Evolutionary conservation across 352 stramenopile species (phyloP).

Genomic region (Thraustochytrium striatum): DNA sequence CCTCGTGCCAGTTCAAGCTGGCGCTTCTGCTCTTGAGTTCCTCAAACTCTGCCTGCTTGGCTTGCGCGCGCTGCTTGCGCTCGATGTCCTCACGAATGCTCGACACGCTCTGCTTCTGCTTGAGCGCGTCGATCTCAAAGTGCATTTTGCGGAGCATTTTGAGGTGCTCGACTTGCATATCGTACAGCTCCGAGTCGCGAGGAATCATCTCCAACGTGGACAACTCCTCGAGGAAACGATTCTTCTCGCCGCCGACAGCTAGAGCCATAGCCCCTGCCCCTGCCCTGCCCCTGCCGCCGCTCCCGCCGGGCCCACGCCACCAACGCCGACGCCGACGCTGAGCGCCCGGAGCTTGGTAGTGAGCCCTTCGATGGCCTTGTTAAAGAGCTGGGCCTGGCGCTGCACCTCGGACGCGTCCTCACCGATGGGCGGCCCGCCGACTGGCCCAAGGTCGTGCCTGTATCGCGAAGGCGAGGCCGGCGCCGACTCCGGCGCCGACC

Average conservation of each 20-base stretch:
- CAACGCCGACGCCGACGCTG: neutral
- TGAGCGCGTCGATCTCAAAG: slow-evolving; percentile 6
- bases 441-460: no score
- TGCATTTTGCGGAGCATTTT: slow-evolving; percentile 29
- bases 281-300: neutral
- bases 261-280: neutral
- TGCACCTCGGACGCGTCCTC: neutral
- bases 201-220: slow-evolving; percentile 38
- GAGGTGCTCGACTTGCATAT: slow-evolving; percentile 41
- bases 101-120: slow-evolving; percentile 4
- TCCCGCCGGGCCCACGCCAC: neutral
- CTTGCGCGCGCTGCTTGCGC: neutral
- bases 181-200: slow-evolving; percentile 30
- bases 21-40: slow-evolving; percentile 19
- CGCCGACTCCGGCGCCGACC: neutral
- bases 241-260: neutral
- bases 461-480: neutral
- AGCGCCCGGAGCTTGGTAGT: slow-evolving; percentile 5
- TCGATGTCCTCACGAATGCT: slow-evolving; percentile 3
- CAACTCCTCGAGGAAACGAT: slow-evolving; percentile 18
- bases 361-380: neutral
- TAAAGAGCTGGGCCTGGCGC: neutral
- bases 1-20: slow-evolving; percentile 30
- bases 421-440: no score
- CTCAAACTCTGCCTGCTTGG: slow-evolving; percentile 2